Evolutionary conservation across 225 moss, liverwort and hornwort genomes (phyloP).

Genomic region (Polytrichum commune): DNA sequence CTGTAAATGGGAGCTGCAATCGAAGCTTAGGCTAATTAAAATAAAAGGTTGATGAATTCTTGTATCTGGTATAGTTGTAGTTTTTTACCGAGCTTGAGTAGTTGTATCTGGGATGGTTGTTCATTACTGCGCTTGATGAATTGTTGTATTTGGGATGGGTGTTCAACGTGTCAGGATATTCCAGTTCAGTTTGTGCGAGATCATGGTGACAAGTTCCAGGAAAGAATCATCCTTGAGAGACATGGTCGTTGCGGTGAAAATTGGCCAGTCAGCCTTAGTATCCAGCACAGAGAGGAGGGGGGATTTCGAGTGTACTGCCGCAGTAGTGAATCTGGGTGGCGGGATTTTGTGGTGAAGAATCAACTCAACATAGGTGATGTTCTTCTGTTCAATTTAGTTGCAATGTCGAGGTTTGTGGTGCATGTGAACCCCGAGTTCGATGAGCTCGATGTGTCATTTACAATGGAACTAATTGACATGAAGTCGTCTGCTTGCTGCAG

Average conservation of each 20-base stretch:
- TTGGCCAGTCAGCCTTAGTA: not conserved
- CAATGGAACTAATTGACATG: no score
- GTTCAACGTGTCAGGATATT: not conserved
- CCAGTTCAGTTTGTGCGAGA: not conserved
- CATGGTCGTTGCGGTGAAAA: not conserved
- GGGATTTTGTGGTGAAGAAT: conserved; percentile 6
- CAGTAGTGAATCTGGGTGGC: not conserved
- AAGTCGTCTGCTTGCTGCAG: no score
- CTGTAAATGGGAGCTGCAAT: no score
- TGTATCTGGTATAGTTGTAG: no score
- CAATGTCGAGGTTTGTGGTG: conserved; percentile 4
- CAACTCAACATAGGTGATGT: not conserved
- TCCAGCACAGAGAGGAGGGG: not conserved
- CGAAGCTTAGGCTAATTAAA: no score
- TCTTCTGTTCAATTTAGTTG: conserved; percentile 6
- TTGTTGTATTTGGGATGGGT: no score
- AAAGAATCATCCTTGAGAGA: not conserved
- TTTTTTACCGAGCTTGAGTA: no score
- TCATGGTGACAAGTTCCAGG: not conserved
- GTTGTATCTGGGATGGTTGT: no score
- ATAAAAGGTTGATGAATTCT: no score
- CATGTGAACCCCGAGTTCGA: not conserved
- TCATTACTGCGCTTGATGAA: no score
- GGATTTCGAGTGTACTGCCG: not conserved
- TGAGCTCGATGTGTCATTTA: no score